Evolutionary conservation across 805 yeast species (phyloP), one percentile per base, ranked within the genome.

Genomic region (Saccharomycopsis sp.): DNA sequence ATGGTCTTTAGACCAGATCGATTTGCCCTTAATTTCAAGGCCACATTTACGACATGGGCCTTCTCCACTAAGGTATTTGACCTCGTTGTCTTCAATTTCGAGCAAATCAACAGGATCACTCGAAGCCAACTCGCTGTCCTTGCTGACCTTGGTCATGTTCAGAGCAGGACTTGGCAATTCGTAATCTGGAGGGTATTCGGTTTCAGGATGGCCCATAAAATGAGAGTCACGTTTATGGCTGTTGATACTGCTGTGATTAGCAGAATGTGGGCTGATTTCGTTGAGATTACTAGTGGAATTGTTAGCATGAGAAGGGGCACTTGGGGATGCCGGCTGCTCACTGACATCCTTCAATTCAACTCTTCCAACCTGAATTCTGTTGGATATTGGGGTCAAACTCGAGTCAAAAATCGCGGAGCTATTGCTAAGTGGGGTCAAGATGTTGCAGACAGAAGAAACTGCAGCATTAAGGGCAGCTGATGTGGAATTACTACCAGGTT

Each of bases 21-120:
- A 78, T 67, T 86, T 89, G 0, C 83, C 77, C 1, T 64, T 62
- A 34, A 92, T 84, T n/a, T 71, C 75, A 52, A 70, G 61, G 3
- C 72, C 70, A 73, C 98, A 93, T 38, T 79, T 76, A 59, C 97
- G 82, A 69, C 98, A 93, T 15, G 91, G 91, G 0, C 94, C 94
- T 61, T 80, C 73, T 0, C 93, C 94, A 0, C 91, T 80, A 2
- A 79, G 76, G 58, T 70, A 71, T 55, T 67, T 69, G 2, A 47
- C 17, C 20, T 25, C 51, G 38, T 53, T 19, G 51, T 50, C 56
- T 44, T 60, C 52, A 49, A 24, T 34, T 12, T 29, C 23, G 17
- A 22, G 54, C 17, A 41, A 49, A 42, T 42, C 50, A 15, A 24
- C 41, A 34, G 20, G 47, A 35, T 24, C 24, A 19, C 9, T 17